phyloP scores from a whole-genome alignment of 2,329 filamentous ascomycete genomes.

The Nigrospora osmanthi region DNA sequence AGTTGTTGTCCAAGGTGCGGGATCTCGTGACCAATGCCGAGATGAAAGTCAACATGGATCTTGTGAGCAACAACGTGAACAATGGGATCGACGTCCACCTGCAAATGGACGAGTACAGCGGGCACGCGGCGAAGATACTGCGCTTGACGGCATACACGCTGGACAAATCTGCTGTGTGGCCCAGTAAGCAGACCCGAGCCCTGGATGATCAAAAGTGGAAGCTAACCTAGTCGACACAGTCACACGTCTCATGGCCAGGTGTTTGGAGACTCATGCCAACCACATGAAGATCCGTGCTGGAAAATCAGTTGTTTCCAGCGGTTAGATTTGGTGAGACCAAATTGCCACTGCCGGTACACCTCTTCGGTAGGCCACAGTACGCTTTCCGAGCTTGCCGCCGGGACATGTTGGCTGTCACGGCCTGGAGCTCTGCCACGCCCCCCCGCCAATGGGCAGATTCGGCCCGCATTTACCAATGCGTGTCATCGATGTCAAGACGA shows the following conservation, averaged over 20 bases:
- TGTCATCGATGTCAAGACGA: too few species aligned
- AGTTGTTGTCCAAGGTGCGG: slow-evolving; percentile 74
- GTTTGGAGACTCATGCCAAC: slow-evolving; percentile 46
- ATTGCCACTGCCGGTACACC: too few species aligned
- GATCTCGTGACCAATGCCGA: slow-evolving; percentile 72
- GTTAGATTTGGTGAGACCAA: slow-evolving; percentile 14
- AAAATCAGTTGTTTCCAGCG: slow-evolving; percentile 36
- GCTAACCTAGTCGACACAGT: slow-evolving; percentile 20
- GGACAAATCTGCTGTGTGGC: slow-evolving; percentile 87
- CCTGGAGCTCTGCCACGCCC: too few species aligned
- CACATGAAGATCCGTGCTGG: slow-evolving; percentile 44
- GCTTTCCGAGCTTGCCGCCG: too few species aligned
- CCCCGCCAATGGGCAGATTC: too few species aligned
- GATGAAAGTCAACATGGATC: slow-evolving; percentile 62
- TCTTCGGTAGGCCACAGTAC: too few species aligned
- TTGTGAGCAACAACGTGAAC: slow-evolving; percentile 37
- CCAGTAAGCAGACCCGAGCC: slow-evolving; percentile 50
- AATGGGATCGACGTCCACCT: slow-evolving; percentile 43
- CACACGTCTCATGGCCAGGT: slow-evolving; percentile 46
- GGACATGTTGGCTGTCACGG: too few species aligned
- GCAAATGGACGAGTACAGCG: slow-evolving; percentile 54
- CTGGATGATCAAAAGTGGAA: not conserved
- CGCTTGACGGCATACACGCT: slow-evolving; percentile 80
- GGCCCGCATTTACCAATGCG: too few species aligned
- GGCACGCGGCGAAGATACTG: slow-evolving; percentile 79